Evolutionary conservation across 345 rosid species (phyloP), one percentile per base, ranked within the genome.

Genomic region (Jatropha curcas): DNA sequence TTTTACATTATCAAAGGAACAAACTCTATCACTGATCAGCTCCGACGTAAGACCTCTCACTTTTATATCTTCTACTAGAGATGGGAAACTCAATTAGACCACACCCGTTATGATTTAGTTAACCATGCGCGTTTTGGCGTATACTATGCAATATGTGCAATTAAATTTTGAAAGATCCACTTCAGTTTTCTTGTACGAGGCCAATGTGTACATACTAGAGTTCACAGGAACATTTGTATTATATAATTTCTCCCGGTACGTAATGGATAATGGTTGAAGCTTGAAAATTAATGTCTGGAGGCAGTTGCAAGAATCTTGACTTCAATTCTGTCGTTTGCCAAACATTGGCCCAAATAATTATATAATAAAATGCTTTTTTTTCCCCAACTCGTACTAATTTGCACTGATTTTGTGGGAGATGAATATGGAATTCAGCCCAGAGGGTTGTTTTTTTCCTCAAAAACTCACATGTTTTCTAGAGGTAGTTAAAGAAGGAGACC

Each of bases 401-500:
- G 73, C 84, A 81, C 83, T 69, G 67, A 80, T 76, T 80, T 76
- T 51, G 75, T 55, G 73, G 73, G 70, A 53, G 24, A 50, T 14
- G 35, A 8, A 33, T 17, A 53, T 56, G 71, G 45, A 65, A 73
- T 55, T 66, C 41, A 53, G 48, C 64, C 35, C 31, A 17, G n/a
- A 53, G 34, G 31, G 22, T n/a, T 19, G n/a, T 31, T 27, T 25
- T 56, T 66, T 46, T 51, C 46, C 8, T 46, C 48, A 12, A 5
- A 58, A 66, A 33, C 19, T 41, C 48, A 33, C 59, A 58, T 31
- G 50, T 62, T 71, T 71, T 74, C 68, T 52, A 67, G 67, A 61
- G 55, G 63, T 65, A 19, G 75, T 25, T 50, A 16, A 25, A 51
- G 28, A 39, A 19, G 6, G n/a, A 53, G 25, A 30, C 63, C 33